Evolutionary conservation across 116 monocot species (phyloP), one percentile per base, ranked within the genome.

Genomic region (Zostera marina): DNA sequence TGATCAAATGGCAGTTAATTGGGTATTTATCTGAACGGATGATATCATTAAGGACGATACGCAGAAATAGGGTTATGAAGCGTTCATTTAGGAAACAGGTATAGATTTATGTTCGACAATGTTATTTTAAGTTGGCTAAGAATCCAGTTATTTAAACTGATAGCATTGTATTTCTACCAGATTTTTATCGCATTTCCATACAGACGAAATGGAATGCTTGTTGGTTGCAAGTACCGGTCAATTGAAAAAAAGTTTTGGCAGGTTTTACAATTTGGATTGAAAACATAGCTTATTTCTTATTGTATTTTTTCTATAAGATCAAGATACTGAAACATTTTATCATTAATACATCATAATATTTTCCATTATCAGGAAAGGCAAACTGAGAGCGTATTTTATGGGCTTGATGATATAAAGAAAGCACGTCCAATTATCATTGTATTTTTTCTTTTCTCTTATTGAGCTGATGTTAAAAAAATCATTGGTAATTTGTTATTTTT

Each of bases 151-250:
- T 5, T 8, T 42, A 6, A 11, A 40, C 59, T 48, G 15, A 68
- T 32, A 44, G 21, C 20, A 42, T 25, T 15, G 38, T 65, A 42
- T 78, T 40, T 19, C 45, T 11, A 39, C 56, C 72, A 91, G 85
- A 75, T 78, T 67, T 76, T 71, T 59, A 98, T 98, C 58, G 85
- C 89, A 53, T 90, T 98, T 70, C 67, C 90, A 23, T 90, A 90
- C 42, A 78, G 74, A 71, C 63, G 79, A 64, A 63, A 86, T 57
- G 70, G 78, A 67, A 52, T 41, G 60, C 74, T 98, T 47, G 64
- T 89, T 45, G 76, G 72, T 68, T 98, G 96, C 77, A 98, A 86
- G 57, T 98, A 98, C 64, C 60, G 83, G 39, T 70, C 66, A 46
- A 58, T 70, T 25, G 56, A 68, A 42, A 90, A 90, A 73, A 76